A percentile compares a stretch with the other conserved stretches of the same genome.
phyloP scores from a whole-genome alignment of 495 filamentous ascomycete species.

The Xeromyces bisporus region DNA sequence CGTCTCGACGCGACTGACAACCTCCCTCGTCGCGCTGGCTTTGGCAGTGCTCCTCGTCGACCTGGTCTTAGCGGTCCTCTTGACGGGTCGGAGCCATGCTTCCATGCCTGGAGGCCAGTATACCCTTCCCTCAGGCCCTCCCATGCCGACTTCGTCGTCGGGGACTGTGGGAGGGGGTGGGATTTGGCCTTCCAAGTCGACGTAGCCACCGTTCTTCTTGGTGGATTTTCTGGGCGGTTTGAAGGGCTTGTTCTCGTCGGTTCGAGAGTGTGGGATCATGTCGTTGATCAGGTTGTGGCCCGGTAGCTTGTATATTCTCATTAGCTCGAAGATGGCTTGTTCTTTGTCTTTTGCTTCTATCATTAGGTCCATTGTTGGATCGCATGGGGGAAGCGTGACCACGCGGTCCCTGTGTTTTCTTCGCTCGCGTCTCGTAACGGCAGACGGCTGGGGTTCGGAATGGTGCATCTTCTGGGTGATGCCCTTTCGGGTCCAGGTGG shows the following conservation, averaged over 20 bases:
- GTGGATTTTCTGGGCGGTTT: conserved; percentile 31
- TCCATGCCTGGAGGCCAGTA: conserved; percentile 88
- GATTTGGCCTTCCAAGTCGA: conserved; percentile 31
- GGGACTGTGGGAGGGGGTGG: conserved; percentile 29
- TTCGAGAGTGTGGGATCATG: conserved; percentile 56
- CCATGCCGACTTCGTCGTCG: conserved; percentile 71
- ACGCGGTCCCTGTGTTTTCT: conserved; percentile 75
- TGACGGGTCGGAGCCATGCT: conserved; percentile 72
- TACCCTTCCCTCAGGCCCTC: conserved; percentile 67
- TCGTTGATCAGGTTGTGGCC: conserved; percentile 61
- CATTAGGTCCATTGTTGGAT: conserved; percentile 79
- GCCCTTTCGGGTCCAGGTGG: conserved; percentile 72
- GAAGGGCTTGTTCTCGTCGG: conserved; percentile 57
- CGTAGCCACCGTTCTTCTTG: conserved; percentile 31
- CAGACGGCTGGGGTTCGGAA: conserved; percentile 57
- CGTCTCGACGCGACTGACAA: conserved; percentile 1
- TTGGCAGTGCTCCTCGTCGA: conserved; percentile 11
- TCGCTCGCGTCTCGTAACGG: conserved; percentile 58
- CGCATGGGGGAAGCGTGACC: conserved; percentile 61
- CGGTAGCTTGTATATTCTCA: conserved; percentile 70
- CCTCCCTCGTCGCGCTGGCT: conserved; percentile 7
- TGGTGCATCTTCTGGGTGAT: conserved; percentile 97
- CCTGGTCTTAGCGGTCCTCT: conserved; percentile 49
- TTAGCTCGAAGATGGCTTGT: conserved; percentile 88
- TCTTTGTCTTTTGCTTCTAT: conserved; percentile 98